Conservation (phyloP, 148 eudicot genomes). For the Chenopodium quinoa region DNA sequence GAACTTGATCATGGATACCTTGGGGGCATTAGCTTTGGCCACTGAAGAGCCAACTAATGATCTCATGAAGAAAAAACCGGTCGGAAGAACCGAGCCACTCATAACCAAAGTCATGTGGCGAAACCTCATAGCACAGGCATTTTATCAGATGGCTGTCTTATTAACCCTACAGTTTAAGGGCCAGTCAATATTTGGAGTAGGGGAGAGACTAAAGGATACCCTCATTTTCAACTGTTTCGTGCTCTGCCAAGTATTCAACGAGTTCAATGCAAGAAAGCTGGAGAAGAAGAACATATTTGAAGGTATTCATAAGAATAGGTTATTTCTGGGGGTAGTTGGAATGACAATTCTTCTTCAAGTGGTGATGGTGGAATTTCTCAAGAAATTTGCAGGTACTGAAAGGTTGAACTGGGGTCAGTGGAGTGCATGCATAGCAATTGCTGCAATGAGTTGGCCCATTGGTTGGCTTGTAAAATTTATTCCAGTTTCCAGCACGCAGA, state of each 20-base stretch:
- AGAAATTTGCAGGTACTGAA: conserved; percentile 34
- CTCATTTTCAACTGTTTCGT: conserved; percentile 47
- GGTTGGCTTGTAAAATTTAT: conserved; percentile 34
- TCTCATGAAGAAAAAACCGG: conserved; percentile 36
- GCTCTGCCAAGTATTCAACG: conserved; percentile 43
- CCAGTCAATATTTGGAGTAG: conserved; percentile 26
- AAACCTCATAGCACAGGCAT: conserved; percentile 40
- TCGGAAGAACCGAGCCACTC: conserved; percentile 41
- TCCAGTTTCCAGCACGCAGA: not conserved
- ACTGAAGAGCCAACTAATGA: conserved; percentile 40
- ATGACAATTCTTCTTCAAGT: conserved; percentile 32
- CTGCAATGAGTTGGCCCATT: conserved; percentile 33
- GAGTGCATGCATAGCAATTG: conserved; percentile 29
- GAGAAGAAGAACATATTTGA: conserved; percentile 33
- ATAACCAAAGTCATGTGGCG: conserved; percentile 47
- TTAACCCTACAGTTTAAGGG: conserved; percentile 42
- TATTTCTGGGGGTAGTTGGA: conserved; percentile 31
- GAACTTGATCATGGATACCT: conserved; percentile 48
- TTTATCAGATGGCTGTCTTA: conserved; percentile 35
- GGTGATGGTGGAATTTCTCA: conserved; percentile 33
- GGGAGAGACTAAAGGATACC: conserved; percentile 35
- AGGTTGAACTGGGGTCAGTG: conserved; percentile 36
- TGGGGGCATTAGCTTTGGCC: conserved; percentile 50
- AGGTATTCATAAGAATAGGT: conserved; percentile 30
- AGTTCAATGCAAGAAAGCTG: conserved; percentile 34